These are phyloP conservation scores for Calamus simplicifolius DNA, from an alignment of 176 grass and related monocot genomes.

Conservation along the genomic window DNA sequence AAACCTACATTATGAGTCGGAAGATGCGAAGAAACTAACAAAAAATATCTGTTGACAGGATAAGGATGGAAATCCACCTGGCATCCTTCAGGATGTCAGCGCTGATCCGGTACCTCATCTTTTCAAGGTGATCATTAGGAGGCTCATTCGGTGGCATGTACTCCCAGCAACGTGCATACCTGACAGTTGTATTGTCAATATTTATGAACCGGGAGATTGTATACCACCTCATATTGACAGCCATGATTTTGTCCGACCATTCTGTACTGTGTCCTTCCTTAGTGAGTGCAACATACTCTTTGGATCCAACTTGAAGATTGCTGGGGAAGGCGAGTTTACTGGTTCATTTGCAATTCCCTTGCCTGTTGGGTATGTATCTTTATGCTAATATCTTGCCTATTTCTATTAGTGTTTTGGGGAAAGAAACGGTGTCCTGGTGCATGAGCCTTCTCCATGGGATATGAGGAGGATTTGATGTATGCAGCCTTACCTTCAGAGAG, in stretches of 20 bases:
- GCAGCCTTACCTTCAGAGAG: no score
- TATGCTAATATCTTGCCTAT: no score
- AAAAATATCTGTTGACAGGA: conserved; percentile 45
- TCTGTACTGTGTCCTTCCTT: conserved; percentile 86
- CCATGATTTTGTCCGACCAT: conserved; percentile 78
- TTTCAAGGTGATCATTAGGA: conserved; percentile 44
- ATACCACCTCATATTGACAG: conserved; percentile 90
- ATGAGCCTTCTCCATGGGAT: no score
- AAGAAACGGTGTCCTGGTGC: no score
- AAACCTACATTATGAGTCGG: no score
- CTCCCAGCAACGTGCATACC: conserved; percentile 56
- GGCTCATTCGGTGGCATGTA: conserved; percentile 63
- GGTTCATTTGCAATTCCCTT: conserved; percentile 39
- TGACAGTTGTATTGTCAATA: conserved; percentile 88
- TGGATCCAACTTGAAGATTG: conserved; percentile 42
- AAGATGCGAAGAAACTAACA: no score
- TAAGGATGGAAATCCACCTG: conserved; percentile 81
- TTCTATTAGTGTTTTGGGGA: no score
- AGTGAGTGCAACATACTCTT: conserved; percentile 74
- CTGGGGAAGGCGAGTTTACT: conserved; percentile 53
- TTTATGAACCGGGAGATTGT: conserved; percentile 76
- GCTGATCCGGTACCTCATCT: conserved; percentile 56
- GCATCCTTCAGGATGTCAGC: conserved; percentile 43
- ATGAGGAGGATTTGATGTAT: no score
- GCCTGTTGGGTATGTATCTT: conserved; percentile 55